Conservation (phyloP, 805 yeast species). For the Sugiyamaella americana region DNA sequence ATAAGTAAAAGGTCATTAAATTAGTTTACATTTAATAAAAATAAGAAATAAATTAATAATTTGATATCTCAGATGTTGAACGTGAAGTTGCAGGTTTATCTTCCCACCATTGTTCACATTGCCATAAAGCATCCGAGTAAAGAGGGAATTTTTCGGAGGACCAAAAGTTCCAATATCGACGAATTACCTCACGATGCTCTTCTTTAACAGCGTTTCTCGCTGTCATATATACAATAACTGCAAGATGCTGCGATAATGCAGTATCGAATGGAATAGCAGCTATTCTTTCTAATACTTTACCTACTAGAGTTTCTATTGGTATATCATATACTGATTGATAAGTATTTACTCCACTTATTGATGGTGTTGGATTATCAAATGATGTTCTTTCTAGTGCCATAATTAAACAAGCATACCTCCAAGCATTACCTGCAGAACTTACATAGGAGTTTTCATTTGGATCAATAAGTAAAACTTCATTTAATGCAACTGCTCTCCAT, state of each 20-base stretch:
- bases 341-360: no score
- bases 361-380: no score
- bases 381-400: conserved; percentile 10
- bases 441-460: conserved; percentile 6
- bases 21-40: no score
- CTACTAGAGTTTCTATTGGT: conserved; percentile 10
- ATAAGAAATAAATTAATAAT: no score
- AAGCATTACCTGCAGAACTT: conserved; percentile 11
- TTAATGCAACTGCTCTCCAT: conserved; percentile 4
- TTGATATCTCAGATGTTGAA: no score
- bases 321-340: no score
- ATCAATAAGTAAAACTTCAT: conserved; percentile 7
- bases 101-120: conserved; percentile 13
- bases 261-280: conserved; percentile 13
- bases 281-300: conserved; percentile 8
- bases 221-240: conserved; percentile 13
- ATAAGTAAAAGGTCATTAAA: no score
- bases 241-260: conserved; percentile 15
- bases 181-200: conserved; percentile 10
- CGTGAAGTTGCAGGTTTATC: no score
- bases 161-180: conserved; percentile 17
- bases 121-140: conserved; percentile 16
- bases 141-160: conserved; percentile 15
- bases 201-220: conserved; percentile 7
- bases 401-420: conserved; percentile 16